Evolutionary conservation across 1,284 basidiomycete species (phyloP).

Genomic region (Pseudozyma sp.): DNA sequence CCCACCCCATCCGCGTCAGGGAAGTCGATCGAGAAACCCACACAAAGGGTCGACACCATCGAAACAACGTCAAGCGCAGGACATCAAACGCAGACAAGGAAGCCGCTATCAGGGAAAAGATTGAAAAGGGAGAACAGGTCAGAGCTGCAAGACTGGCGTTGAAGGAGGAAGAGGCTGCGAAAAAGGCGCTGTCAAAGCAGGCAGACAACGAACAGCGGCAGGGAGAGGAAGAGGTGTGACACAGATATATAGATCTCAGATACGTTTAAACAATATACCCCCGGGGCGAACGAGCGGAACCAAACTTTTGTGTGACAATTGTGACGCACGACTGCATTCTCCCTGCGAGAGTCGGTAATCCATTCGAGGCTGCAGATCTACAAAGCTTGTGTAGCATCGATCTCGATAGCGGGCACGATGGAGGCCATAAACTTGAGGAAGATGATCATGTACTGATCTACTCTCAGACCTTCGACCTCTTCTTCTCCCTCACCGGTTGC

Average conservation of each 20-base stretch:
- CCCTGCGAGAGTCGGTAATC: no score
- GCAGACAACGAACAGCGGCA: neutral
- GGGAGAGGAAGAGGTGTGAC: neutral
- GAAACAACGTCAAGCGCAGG: conserved; percentile 26
- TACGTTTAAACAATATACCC: neutral
- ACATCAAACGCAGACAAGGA: conserved; percentile 17
- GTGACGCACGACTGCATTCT: no score
- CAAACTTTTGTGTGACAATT: no score
- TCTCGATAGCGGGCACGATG: conserved; percentile 67
- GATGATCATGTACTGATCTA: conserved; percentile 68
- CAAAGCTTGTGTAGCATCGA: conserved; percentile 63
- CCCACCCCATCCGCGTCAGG: conserved; percentile 80
- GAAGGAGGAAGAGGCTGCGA: neutral
- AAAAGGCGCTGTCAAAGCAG: no score
- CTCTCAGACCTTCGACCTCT: conserved; percentile 57
- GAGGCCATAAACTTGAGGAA: conserved; percentile 68
- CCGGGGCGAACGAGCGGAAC: conserved; percentile 21
- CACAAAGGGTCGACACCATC: conserved; percentile 18
- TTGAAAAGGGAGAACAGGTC: conserved; percentile 1
- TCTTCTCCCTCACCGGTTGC: conserved; percentile 15
- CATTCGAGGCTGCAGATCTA: conserved; percentile 9
- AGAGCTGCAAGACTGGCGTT: neutral
- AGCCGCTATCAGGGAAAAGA: conserved; percentile 10
- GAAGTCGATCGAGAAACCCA: conserved; percentile 76
- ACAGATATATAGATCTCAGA: no score